Percentiles rank a stretch among this genome's conserved stretches.
Conservation (phyloP, 306 rosid genomes). For the Lagenaria siceraria region DNA sequence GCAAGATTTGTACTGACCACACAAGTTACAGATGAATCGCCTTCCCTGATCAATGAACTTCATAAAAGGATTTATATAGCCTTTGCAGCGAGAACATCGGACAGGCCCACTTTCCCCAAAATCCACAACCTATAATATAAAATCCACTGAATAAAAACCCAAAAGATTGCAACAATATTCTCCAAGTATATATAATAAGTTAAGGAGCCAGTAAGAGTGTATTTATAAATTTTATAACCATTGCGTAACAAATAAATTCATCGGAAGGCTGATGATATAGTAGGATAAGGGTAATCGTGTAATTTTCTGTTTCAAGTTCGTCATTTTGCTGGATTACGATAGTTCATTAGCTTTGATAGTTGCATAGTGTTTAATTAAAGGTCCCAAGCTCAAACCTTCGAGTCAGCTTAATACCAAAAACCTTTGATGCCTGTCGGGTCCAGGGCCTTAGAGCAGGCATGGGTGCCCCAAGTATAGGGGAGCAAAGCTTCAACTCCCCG, state of each 20-base stretch:
- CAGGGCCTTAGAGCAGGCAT: no score
- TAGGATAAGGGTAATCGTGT: not conserved
- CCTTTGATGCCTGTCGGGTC: no score
- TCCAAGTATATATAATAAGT: not conserved
- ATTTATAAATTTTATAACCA: not conserved
- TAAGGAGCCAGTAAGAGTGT: not conserved
- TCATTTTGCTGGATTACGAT: not conserved
- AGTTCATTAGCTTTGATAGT: not conserved
- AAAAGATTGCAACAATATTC: not conserved
- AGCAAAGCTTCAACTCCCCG: no score
- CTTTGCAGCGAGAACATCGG: conserved; percentile 97
- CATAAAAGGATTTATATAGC: conserved; percentile 94
- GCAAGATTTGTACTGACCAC: conserved; percentile 56
- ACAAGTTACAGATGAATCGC: conserved; percentile 83
- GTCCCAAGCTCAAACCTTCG: no score
- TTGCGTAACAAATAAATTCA: not conserved
- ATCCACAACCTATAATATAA: conserved; percentile 65
- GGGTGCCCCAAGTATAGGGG: no score
- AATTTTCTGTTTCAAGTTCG: not conserved
- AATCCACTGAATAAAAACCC: not conserved
- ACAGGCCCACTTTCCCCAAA: conserved; percentile 99
- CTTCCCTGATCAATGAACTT: conserved; percentile 94
- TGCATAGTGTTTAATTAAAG: not conserved
- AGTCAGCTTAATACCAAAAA: no score
- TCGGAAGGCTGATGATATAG: not conserved